Evolutionary conservation across 148 eudicot genomes (phyloP).

Genomic region (Chenopodium album): DNA sequence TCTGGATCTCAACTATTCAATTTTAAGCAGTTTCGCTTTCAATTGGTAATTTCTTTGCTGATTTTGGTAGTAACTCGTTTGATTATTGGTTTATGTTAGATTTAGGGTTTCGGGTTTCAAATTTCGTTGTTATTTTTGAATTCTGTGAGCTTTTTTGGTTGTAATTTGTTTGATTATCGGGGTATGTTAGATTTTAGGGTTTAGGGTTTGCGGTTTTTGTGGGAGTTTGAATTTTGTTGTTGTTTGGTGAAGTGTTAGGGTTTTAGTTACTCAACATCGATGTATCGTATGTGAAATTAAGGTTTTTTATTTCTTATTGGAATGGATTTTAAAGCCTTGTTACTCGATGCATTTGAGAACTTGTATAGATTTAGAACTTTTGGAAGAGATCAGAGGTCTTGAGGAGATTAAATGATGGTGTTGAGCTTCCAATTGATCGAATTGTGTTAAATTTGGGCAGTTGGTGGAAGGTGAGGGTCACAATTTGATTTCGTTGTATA

Average conservation of each 20-base stretch:
- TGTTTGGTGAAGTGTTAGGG: neutral
- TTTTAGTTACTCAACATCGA: neutral
- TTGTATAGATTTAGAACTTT: no score
- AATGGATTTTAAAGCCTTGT: no score
- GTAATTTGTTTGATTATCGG: no score
- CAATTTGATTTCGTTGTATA: no score
- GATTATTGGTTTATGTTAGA: neutral
- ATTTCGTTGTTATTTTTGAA: neutral
- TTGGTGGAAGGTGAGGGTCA: neutral
- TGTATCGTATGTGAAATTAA: no score
- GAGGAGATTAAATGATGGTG: neutral
- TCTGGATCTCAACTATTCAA: neutral
- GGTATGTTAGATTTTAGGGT: neutral
- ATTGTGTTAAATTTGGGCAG: neutral
- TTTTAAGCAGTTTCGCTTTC: no score
- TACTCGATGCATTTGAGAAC: no score
- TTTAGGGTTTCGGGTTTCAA: constrained; percentile 16
- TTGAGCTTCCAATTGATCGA: neutral
- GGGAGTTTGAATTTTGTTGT: neutral
- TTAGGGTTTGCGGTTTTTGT: neutral
- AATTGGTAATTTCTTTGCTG: no score
- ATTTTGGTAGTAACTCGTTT: no score
- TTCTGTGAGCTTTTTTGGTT: no score
- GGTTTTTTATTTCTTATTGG: neutral
- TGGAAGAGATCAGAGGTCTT: no score